phyloP scores from a whole-genome alignment of 2,329 filamentous ascomycete genomes.

The Neurospora sp. region DNA sequence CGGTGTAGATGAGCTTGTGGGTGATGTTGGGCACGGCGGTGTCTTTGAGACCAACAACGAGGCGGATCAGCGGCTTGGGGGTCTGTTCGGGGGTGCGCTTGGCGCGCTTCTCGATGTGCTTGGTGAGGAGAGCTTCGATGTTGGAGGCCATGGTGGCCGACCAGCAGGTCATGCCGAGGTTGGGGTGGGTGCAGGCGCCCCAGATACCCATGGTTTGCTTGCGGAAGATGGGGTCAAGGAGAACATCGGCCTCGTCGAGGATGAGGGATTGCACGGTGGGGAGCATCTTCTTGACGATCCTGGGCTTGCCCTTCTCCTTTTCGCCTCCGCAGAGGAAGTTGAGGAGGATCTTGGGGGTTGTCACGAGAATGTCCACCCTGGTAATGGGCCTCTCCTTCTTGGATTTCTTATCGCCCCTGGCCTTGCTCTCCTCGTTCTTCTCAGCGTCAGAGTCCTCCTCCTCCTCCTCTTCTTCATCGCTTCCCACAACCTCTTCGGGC shows the following conservation, averaged over 20 bases:
- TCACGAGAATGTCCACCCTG: conserved; percentile 70
- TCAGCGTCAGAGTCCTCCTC: conserved; percentile 7
- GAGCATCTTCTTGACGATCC: conserved; percentile 36
- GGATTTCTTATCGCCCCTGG: background rate
- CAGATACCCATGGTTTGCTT: conserved; percentile 82
- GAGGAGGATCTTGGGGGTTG: conserved; percentile 69
- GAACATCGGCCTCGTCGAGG: conserved; percentile 89
- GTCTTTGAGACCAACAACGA: conserved; percentile 95
- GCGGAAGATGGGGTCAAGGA: conserved; percentile 82
- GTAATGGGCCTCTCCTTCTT: conserved; percentile 34
- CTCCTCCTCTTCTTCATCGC: conserved; percentile 9
- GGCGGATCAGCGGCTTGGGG: conserved; percentile 55
- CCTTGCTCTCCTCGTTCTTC: conserved; percentile 5
- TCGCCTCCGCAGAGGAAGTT: conserved; percentile 51
- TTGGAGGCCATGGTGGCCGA: conserved; percentile 95
- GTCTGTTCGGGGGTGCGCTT: conserved; percentile 32
- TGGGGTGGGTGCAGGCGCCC: conserved; percentile 61
- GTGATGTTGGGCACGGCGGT: conserved; percentile 86
- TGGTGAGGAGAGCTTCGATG: conserved; percentile 68
- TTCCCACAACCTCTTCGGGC: conserved; percentile 1
- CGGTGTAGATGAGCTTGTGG: conserved; percentile 83
- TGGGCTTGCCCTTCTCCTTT: conserved; percentile 22
- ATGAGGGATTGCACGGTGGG: conserved; percentile 65
- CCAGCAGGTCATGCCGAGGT: conserved; percentile 76
- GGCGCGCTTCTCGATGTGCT: conserved; percentile 53